Conservation (phyloP, 208 protist species). For the Acanthamoeba lenticulata region DNA sequence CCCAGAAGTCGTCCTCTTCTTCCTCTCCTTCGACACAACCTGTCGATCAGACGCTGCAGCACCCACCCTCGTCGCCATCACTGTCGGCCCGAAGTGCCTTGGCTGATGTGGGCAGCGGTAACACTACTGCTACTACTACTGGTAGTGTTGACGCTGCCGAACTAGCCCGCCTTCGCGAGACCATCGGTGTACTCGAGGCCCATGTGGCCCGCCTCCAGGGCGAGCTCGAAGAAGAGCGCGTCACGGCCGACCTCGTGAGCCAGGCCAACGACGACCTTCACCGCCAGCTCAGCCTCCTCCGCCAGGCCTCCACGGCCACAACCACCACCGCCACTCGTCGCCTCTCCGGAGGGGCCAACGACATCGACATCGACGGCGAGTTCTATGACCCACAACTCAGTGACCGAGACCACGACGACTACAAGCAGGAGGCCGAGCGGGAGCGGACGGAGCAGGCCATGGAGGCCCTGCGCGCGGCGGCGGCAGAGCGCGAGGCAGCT, state of each 20-base stretch:
- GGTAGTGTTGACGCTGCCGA: neutral
- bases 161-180: neutral
- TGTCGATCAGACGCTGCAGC: neutral
- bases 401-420: neutral
- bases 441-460: neutral
- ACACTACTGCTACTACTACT: neutral
- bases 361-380: neutral
- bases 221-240: constrained; percentile 22
- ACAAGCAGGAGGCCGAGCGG: neutral
- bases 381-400: neutral
- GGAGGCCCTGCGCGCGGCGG: neutral
- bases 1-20: neutral
- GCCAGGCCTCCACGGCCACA: neutral
- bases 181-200: neutral
- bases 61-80: neutral
- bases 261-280: constrained; percentile 40
- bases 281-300: neutral
- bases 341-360: neutral
- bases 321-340: too few relatives aligned
- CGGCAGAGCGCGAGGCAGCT: neutral
- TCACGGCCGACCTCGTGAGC: neutral
- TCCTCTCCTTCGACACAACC: neutral
- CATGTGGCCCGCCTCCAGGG: neutral
- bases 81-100: too few relatives aligned
- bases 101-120: neutral